Evolutionary conservation across 2,329 filamentous ascomycete genomes (phyloP).

Genomic region (Exophiala sp.): DNA sequence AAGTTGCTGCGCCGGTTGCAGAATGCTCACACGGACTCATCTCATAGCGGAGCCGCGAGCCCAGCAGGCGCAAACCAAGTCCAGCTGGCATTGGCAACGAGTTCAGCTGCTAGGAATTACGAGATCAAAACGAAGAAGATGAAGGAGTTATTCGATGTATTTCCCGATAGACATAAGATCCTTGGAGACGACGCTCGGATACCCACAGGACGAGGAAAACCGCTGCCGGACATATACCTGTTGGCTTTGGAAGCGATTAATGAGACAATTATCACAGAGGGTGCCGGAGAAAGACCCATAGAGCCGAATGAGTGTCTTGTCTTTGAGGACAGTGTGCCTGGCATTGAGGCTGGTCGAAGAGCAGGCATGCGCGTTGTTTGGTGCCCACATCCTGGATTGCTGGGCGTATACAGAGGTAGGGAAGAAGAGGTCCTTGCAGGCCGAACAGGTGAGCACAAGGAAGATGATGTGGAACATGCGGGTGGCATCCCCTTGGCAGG

Average conservation of each 20-base stretch:
- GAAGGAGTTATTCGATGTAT: conserved; percentile 52
- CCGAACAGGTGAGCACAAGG: conserved; percentile 66
- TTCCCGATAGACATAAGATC: conserved; percentile 68
- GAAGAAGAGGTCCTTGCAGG: conserved; percentile 83
- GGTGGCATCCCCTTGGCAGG: conserved; percentile 38
- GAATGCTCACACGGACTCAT: conserved; percentile 28
- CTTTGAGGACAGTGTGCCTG: conserved; percentile 92
- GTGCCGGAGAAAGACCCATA: conserved; percentile 62
- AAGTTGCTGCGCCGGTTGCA: conserved; percentile 61
- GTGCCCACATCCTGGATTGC: conserved; percentile 78
- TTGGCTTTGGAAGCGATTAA: conserved; percentile 85
- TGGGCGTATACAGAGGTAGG: conserved; percentile 69
- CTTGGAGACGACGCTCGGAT: conserved; percentile 84
- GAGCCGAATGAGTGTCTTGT: conserved; percentile 85
- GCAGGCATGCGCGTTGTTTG: conserved; percentile 95
- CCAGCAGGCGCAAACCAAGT: conserved; percentile 47
- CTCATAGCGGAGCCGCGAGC: conserved; percentile 28
- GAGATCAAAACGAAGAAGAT: conserved; percentile 67
- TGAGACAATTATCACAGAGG: conserved; percentile 52
- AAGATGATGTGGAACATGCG: conserved; percentile 41
- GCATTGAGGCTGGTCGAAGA: conserved; percentile 82
- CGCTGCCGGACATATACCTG: conserved; percentile 89
- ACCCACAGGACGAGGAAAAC: conserved; percentile 78
- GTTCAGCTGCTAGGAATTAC: conserved; percentile 69
- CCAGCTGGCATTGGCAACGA: conserved; percentile 83